Evolutionary conservation across 2,329 filamentous ascomycete genomes (phyloP).

Genomic region (Fusarium temperatum): DNA sequence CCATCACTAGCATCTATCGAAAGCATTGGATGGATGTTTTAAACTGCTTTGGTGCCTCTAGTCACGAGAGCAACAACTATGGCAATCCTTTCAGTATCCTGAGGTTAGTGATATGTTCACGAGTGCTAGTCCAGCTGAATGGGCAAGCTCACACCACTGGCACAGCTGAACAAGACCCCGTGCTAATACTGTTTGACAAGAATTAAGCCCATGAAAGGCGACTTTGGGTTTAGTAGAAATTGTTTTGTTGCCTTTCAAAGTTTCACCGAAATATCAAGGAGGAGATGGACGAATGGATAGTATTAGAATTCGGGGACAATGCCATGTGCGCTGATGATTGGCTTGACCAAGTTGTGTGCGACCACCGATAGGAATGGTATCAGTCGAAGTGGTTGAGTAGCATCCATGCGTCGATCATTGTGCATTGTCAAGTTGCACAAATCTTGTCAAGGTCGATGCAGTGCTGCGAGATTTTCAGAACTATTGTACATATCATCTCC

Average conservation of each 20-base stretch:
- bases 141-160: constrained; percentile 16
- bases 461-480: not conserved
- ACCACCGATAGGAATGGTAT: not conserved
- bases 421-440: not conserved
- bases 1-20: not conserved
- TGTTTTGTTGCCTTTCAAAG: not conserved
- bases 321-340: constrained; percentile 47
- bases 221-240: not conserved
- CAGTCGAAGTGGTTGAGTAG: constrained; percentile 4
- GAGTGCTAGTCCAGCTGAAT: not conserved
- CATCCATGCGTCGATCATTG: constrained; percentile 34
- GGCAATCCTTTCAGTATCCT: not conserved
- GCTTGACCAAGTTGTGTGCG: constrained; percentile 20
- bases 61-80: not conserved
- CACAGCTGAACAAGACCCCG: constrained; percentile 10
- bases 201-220: not conserved
- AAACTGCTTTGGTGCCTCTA: not conserved
- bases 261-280: not conserved
- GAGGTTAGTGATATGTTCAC: not conserved
- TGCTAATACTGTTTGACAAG: constrained; percentile 34
- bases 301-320: constrained; percentile 19
- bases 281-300: constrained; percentile 16
- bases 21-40: not conserved
- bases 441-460: not conserved
- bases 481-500: not conserved